phyloP scores from a whole-genome alignment of 192 early-diverging fungal species.

The Linnemannia elongata region DNA sequence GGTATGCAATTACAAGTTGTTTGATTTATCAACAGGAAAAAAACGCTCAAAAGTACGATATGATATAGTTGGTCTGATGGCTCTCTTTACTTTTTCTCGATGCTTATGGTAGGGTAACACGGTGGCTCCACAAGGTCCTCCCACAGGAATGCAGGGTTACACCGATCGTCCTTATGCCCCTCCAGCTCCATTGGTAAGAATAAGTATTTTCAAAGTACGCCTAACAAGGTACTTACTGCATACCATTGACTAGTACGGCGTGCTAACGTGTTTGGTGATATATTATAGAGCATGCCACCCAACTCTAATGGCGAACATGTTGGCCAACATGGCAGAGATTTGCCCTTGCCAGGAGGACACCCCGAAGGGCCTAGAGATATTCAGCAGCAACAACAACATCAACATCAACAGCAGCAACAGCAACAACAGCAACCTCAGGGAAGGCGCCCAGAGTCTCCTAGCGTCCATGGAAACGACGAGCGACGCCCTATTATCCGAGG shows the following conservation, averaged over 20 bases:
- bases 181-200: constrained; percentile 16
- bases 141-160: constrained; percentile 28
- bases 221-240: neutral
- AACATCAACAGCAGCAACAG: neutral
- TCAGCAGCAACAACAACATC: neutral
- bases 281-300: neutral
- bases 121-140: constrained; percentile 29
- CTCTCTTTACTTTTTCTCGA: neutral
- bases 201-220: neutral
- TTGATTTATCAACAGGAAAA: neutral
- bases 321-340: constrained; percentile 13
- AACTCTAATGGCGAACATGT: constrained; percentile 12
- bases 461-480: constrained; percentile 11
- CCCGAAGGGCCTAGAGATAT: neutral
- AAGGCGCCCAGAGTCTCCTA: neutral
- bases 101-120: constrained; percentile 5
- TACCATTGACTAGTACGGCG: neutral
- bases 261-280: neutral
- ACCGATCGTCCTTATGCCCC: constrained; percentile 12
- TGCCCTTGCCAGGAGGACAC: constrained; percentile 19
- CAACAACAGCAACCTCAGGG: neutral
- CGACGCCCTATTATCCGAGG: constrained; percentile 20
- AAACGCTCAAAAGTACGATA: neutral
- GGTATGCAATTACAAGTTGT: neutral
- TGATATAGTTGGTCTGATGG: neutral